A percentile compares a stretch with the other conserved stretches of the same genome.
Evolutionary conservation across 1,284 basidiomycete genomes (phyloP).

Genomic region (Boletus albobrunnescens): DNA sequence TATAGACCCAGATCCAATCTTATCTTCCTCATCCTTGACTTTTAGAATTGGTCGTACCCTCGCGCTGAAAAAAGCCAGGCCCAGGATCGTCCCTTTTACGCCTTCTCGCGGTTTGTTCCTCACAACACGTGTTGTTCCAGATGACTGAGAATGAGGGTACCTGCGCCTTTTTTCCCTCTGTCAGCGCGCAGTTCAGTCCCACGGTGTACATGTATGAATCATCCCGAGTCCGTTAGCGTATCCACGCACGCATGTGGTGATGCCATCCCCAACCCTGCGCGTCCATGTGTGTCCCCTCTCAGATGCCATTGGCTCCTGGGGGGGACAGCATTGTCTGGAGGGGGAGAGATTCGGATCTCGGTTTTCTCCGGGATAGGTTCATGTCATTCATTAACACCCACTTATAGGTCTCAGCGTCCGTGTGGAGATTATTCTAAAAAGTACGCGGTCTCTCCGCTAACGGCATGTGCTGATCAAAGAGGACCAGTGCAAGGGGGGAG

Average conservation of each 20-base stretch:
- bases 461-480: constrained; percentile 11
- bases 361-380: constrained; percentile 4
- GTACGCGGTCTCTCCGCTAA: constrained; percentile 5
- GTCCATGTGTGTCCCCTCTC: neutral
- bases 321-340: neutral
- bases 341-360: constrained; percentile 17
- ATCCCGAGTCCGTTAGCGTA: neutral
- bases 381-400: neutral
- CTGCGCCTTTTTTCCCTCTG: constrained; percentile 1
- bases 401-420: neutral
- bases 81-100: constrained; percentile 12
- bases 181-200: constrained; percentile 10
- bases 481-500: neutral
- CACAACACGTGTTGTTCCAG: constrained; percentile 24
- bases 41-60: constrained; percentile 23
- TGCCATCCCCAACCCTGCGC: neutral
- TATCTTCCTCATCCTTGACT: constrained; percentile 16
- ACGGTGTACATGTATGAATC: neutral
- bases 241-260: constrained; percentile 12
- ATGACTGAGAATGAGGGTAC: constrained; percentile 20
- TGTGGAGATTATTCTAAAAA: constrained; percentile 1
- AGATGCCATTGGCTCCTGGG: neutral
- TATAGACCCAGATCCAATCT: constrained; percentile 26
- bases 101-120: constrained; percentile 6
- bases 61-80: constrained; percentile 1